These are phyloP conservation scores for Liquidambar formosana DNA, from an alignment of 164 flowering plant genomes.

Conservation along the genomic window DNA sequence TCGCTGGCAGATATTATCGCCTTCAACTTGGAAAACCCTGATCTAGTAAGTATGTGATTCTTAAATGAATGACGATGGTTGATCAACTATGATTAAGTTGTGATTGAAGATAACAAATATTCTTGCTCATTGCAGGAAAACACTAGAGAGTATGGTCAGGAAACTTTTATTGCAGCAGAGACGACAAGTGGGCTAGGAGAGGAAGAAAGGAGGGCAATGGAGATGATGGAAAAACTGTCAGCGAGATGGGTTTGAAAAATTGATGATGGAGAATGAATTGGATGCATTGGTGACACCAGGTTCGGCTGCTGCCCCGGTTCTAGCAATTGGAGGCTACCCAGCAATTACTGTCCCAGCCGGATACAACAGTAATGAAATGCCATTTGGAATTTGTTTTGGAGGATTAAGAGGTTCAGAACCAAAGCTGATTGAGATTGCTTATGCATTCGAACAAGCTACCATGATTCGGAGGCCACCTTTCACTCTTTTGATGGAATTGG, in stretches of 20 bases:
- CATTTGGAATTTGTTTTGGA: constrained; percentile 40
- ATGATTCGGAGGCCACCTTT: constrained; percentile 45
- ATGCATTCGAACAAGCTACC: constrained; percentile 59
- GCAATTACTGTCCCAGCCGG: constrained; percentile 40
- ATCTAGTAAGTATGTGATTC: constrained; percentile 23
- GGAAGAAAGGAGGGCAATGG: constrained; percentile 17
- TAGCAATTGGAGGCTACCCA: constrained; percentile 41
- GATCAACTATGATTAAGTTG: background rate
- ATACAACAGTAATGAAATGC: constrained; percentile 27
- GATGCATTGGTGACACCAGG: constrained; percentile 43
- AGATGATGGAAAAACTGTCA: constrained; percentile 18
- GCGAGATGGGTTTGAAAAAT: constrained; percentile 35
- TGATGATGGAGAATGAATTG: constrained; percentile 33
- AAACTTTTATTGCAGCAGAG: constrained; percentile 23
- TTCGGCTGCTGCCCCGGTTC: constrained; percentile 10
- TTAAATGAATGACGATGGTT: background rate
- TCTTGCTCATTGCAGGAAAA: constrained; percentile 32
- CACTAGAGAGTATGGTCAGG: constrained; percentile 30
- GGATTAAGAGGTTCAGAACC: constrained; percentile 43
- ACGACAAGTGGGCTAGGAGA: constrained; percentile 25
- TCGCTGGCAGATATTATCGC: constrained; percentile 37
- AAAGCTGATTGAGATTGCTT: constrained; percentile 47
- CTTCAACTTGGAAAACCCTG: constrained; percentile 30
- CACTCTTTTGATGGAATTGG: background rate
- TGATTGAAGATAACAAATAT: background rate